Base-by-base conservation (phyloP, 257 asterid species). In the Ilex aquifolium region DNA sequence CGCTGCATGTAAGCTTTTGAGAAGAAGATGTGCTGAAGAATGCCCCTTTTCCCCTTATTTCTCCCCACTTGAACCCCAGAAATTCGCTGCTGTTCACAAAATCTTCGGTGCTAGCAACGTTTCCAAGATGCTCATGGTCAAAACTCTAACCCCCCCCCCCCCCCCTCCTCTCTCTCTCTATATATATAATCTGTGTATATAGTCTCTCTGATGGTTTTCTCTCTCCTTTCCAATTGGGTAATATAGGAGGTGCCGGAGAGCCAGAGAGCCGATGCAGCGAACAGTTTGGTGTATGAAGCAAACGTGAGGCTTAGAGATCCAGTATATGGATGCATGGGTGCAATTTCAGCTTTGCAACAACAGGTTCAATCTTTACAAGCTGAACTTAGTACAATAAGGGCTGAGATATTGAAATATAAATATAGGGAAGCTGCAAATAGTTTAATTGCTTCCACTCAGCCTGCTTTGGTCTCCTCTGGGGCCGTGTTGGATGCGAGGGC, bases 291-390 rank as follows among this genome's bases (percentile, higher is more conserved):
- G 0, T 91, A 88, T 59, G 98, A 91, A 71, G 98, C 98, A 16
- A 91, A 91, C 44, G 94, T 88, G 63, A 74, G 98, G 78, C 82
- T 91, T 7, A 69, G 95, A 27, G 96, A 91, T 77, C 98, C 98
- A 0, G 89, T 91, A 0, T 91, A 91, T 14, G 98, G 98, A 42
- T 88, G 96, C 94, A 91, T 88, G 98, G 97, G 96, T 31, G 97
- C 94, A 10, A 85, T 91, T 15, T 91, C 95, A 1, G 77, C 95
- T 17, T 71, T 91, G 60, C 97, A 88, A 57, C 97, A 85, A 48
- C 90, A 91, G 64, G 72, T 88, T 56, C 96, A 91, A 60, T 32
- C 78, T 40, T 67, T 91, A 15, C 96, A 91, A 64, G 85, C 85
- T 5, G 96, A 91, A 27, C 85, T 88, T 49, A 85, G 79, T 64